Conservation (phyloP, 306 rosid species). For the Prunus salicina region DNA sequence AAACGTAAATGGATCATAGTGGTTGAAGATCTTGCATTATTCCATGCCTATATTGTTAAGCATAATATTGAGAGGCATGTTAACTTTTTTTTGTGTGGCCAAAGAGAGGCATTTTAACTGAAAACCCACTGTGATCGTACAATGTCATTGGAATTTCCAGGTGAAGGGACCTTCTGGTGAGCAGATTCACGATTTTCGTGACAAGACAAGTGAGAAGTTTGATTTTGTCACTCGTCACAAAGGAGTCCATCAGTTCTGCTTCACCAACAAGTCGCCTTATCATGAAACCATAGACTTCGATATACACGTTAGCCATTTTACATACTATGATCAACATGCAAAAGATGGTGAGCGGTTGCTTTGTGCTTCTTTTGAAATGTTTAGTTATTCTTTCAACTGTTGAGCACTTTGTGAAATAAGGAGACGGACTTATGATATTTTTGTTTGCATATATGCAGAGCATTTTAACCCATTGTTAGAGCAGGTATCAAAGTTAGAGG, state of each 20-base stretch:
- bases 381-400: neutral
- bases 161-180: conserved; percentile 60
- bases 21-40: neutral
- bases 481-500: conserved; percentile 63
- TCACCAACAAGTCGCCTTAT: conserved; percentile 74
- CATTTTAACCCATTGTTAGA: conserved; percentile 57
- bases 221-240: conserved; percentile 48
- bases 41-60: neutral
- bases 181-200: conserved; percentile 50
- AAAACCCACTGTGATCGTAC: neutral
- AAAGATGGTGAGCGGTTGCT: conserved; percentile 45
- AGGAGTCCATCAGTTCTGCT: conserved; percentile 73
- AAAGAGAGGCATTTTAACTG: neutral
- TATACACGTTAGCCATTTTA: conserved; percentile 53
- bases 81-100: neutral
- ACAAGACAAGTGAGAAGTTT: conserved; percentile 56
- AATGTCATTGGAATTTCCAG: conserved; percentile 26
- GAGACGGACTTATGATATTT: conserved; percentile 12
- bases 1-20: no score
- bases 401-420: neutral
- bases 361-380: neutral
- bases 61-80: neutral
- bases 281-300: conserved; percentile 84
- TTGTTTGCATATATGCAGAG: conserved; percentile 36
- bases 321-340: conserved; percentile 51